Evolutionary conservation across 768 basidiomycete species (phyloP), one percentile per base, ranked within the genome.

Genomic region (Xerocomellus chrysenteron): DNA sequence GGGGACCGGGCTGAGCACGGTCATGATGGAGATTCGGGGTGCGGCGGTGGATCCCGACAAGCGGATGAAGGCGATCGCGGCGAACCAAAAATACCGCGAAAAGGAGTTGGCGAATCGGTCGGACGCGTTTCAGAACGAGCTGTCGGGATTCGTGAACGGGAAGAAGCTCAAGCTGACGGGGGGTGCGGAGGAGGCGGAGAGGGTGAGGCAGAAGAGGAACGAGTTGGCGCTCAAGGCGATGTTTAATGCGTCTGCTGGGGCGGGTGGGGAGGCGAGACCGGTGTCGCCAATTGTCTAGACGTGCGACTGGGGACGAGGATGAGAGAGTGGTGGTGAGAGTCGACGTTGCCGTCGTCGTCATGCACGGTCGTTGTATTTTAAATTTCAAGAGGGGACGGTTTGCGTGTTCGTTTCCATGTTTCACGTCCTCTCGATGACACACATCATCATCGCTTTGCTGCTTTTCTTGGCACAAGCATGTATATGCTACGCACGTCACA

Each of bases 81-180:
- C 87, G 60, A 96, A 82, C 65, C 87, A 94, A 77, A 87, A 84
- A 76, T 83, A 77, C 58, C 74, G 96, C 51, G 82, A 92, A 74
- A 85, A 82, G 73, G 90, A 94, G 70, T 74, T 87, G 19, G 85
- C 85, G 21, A 78, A 71, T 47, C 80, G 83, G 55, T 81, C 87
- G 43, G 93, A 97, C 70, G 93, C 92, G 62, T 85, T 98, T 72
- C 83, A 92, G 63, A 78, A 80, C 14, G 96, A 98, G 76, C 68
- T 99, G 63, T 73, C 75, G 44, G 92, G 90, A 5, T 98, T 98
- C 73, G 94, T 99, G 50, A 80, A 76, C 5, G 84, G 86, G 58
- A 90, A 90, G 79, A 94, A 89, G 76, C 74, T 99, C 70, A 92
- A 85, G 79, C 88, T 94, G 90, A 99, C 95, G 17, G 96, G 95